Base-by-base conservation (phyloP, 176 grass and related monocot genomes). In the Eragrostis nindensis region DNA sequence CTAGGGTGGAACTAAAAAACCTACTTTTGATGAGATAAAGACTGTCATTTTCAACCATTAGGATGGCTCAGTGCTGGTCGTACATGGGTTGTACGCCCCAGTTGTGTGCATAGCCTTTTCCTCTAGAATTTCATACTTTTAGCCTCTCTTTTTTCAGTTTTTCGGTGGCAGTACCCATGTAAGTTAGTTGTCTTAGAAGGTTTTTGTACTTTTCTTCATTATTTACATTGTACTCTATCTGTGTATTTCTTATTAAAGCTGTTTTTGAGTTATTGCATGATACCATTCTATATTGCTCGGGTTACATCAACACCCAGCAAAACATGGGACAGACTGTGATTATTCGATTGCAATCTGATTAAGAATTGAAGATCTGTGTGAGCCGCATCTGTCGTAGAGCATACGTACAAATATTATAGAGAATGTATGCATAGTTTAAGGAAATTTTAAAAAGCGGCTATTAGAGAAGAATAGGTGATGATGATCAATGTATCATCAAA, bases 11-110 rank as follows among this genome's bases (percentile, higher is more conserved):
- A 73, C 17, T 22, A 52, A 62, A 40, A 46, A 44, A 32, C 52
- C 1, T 76, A 76, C 53, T 82, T 63, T 55, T 43, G 24, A 75
- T 50, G 62, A 65, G 45, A 62, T 53, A 25, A 53, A 13, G 41
- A 86, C 5, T 43, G 17, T 45, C 19, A 53, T 62, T 18, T 5
- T 52, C 41, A 70, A 47, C 3, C 19, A 52, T 83, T 73, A 45
- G 40, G 18, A 9, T 42, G 11, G 6, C 7, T 56, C 54, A 57
- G 54, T 57, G 21, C 8, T 57, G 54, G 54, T 57, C 3, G 21
- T 24, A 57, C 54, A 57, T 2, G 21, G 7, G 21, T 22, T 22
- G 54, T 57, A 57, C 21, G 1, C 21, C 8, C n/a, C 55, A 59
- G n/a, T 10, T 59, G 55, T 25, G n/a, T 9, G 1, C 8, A 59